These are phyloP conservation scores for Magnusiomyces fungicola DNA, from an alignment of 1,139 yeast species.

Conservation along the genomic window DNA sequence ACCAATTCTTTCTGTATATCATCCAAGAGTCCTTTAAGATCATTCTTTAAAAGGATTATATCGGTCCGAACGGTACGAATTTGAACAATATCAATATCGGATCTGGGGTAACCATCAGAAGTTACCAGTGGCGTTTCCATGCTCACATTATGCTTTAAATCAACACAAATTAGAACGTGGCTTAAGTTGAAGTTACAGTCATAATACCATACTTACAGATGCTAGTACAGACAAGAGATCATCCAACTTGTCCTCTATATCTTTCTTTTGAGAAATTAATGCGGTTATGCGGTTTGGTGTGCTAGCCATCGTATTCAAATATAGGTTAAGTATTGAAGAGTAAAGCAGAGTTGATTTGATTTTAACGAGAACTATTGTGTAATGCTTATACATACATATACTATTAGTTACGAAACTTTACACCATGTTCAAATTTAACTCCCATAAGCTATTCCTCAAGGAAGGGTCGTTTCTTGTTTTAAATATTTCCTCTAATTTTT, in stretches of 20 bases:
- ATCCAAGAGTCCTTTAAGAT: constrained; percentile 46
- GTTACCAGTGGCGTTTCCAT: constrained; percentile 62
- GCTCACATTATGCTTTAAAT: constrained; percentile 37
- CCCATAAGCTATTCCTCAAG: no score
- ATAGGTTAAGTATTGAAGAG: no score
- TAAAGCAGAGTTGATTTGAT: no score
- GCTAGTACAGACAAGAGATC: constrained; percentile 26
- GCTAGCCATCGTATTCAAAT: no score
- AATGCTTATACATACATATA: no score
- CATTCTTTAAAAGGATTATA: constrained; percentile 64
- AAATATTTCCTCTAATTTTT: no score
- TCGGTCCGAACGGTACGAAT: constrained; percentile 54
- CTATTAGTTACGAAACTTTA: no score
- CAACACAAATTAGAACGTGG: not conserved
- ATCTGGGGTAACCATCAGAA: constrained; percentile 76
- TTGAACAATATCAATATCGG: constrained; percentile 69
- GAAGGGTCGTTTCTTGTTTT: no score
- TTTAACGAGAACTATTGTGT: no score
- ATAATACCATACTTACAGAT: constrained; percentile 18
- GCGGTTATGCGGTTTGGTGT: not conserved
- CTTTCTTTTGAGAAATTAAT: constrained; percentile 7
- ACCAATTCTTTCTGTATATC: constrained; percentile 41
- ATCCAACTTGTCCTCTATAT: constrained; percentile 25
- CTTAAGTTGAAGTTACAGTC: not conserved
- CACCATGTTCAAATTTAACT: no score